These are phyloP conservation scores for Pleurotus eryngii DNA, from an alignment of 768 basidiomycete species.

Conservation along the genomic window DNA sequence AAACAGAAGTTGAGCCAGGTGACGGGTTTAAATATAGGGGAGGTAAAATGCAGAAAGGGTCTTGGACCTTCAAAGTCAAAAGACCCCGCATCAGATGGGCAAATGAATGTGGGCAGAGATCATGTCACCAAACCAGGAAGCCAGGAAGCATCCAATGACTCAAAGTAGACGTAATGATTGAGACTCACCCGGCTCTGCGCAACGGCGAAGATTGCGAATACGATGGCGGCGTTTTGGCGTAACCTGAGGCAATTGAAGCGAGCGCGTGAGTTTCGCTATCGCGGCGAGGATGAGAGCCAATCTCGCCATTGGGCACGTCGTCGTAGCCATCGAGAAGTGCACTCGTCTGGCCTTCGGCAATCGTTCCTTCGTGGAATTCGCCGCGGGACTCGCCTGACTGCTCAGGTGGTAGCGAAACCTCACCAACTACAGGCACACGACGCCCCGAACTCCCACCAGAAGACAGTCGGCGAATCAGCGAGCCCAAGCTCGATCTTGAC, in stretches of 20 bases:
- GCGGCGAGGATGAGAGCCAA: too few relatives aligned
- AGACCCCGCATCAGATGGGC: background rate
- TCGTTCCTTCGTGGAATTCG: too few relatives aligned
- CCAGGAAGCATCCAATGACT: background rate
- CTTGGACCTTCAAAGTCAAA: too few relatives aligned
- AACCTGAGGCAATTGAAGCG: background rate
- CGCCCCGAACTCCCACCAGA: background rate
- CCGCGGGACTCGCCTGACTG: too few relatives aligned
- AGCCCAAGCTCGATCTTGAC: background rate
- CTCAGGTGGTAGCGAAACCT: too few relatives aligned
- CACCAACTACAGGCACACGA: background rate
- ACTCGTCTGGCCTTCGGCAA: too few relatives aligned
- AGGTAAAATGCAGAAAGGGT: background rate
- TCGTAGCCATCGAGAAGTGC: too few relatives aligned
- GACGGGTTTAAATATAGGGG: background rate
- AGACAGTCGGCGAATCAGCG: background rate
- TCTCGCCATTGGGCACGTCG: too few relatives aligned
- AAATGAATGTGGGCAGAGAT: slow-evolving; percentile 1
- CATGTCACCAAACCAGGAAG: background rate
- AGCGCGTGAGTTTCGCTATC: too few relatives aligned
- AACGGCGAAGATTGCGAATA: background rate
- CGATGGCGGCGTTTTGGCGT: background rate
- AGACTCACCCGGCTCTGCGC: slow-evolving; percentile 5
- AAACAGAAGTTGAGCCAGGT: background rate
- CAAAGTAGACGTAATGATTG: background rate